A percentile compares a stretch with the other conserved stretches of the same genome.
Evolutionary conservation across 139 green algal species (phyloP).

Genomic region (Chlamydomonas eustigma): DNA sequence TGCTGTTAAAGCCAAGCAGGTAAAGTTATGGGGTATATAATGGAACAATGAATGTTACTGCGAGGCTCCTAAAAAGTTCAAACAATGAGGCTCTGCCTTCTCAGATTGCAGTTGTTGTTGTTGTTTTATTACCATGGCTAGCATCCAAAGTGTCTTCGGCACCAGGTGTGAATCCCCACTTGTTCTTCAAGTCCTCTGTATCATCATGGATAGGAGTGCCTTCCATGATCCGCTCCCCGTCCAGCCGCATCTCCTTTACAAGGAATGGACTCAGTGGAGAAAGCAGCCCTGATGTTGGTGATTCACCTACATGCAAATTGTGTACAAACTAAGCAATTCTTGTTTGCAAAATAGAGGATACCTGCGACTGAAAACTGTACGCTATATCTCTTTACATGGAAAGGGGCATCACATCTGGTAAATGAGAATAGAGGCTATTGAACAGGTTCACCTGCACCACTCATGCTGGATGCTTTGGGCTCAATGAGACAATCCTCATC

Average conservation of each 20-base stretch:
- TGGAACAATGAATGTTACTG: no score
- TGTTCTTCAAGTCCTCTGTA: constrained; percentile 40
- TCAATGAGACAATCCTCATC: constrained; percentile 12
- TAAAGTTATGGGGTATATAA: no score
- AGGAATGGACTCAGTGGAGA: constrained; percentile 27
- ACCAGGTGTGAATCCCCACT: constrained; percentile 78
- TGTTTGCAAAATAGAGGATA: no score
- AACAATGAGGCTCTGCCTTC: no score
- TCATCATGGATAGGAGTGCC: background rate
- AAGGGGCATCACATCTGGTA: no score
- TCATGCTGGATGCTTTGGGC: background rate
- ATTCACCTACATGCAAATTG: background rate
- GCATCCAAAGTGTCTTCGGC: constrained; percentile 46
- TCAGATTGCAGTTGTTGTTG: background rate
- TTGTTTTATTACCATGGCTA: constrained; percentile 24
- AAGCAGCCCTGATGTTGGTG: background rate
- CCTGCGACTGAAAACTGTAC: no score
- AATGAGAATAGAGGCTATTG: no score
- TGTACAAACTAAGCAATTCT: no score
- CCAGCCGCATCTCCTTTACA: constrained; percentile 25
- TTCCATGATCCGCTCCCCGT: background rate
- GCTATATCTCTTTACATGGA: no score
- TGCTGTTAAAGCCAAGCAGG: no score
- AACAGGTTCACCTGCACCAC: no score
- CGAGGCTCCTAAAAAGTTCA: no score